Evolutionary conservation across 768 basidiomycete genomes (phyloP), one percentile per base, ranked within the genome.

Genomic region (Mycena venus): DNA sequence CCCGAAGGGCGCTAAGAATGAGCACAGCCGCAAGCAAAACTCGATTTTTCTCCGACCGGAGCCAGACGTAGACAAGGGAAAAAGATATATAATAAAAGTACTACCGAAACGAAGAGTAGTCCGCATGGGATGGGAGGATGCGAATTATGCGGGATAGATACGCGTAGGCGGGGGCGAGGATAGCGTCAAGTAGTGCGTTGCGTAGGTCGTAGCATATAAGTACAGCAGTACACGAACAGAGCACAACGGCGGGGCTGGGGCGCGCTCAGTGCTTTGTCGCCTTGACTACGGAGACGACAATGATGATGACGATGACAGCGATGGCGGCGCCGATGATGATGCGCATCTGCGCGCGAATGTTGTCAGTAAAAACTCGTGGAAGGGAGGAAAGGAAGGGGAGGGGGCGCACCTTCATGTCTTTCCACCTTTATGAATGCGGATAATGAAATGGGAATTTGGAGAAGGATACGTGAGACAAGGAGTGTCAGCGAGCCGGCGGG

Each of bases 261-360:
- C 9, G 66, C 8, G 55, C 68, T 70, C 59, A 70, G 47, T 65
- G 23, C 70, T 72, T 72, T 23, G 93, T 94, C 82, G 96, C 91
- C 87, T 96, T 96, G 81, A 98, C 95, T 80, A 99, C 92, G 34
- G 95, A 95, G 65, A 99, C 96, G 78, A 99, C 93, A 82, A 99
- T 98, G 86, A 99, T 97, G 83, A 97, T 88, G 78, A 99, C 90
- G 82, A 99, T 95, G 69, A 99, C 91, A 60, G 90, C 90, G 79
- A 99, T 93, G 66, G 95, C 96, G 56, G 94, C 88, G 70, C 93
- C 95, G 79, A 99, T 98, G 84, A 99, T 96, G 84, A 99, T 93
- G 85, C 97, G 92, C 98, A 98, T 98, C 95, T 97, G 32, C n/a
- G 65, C 71, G 44, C 49, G 66, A 34, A n/a, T n/a, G n/a, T n/a